Percentiles rank a stretch among this genome's conserved stretches.
Conservation (phyloP, 163 green algal genomes). For the Chlamydomonas reinhardtii region DNA sequence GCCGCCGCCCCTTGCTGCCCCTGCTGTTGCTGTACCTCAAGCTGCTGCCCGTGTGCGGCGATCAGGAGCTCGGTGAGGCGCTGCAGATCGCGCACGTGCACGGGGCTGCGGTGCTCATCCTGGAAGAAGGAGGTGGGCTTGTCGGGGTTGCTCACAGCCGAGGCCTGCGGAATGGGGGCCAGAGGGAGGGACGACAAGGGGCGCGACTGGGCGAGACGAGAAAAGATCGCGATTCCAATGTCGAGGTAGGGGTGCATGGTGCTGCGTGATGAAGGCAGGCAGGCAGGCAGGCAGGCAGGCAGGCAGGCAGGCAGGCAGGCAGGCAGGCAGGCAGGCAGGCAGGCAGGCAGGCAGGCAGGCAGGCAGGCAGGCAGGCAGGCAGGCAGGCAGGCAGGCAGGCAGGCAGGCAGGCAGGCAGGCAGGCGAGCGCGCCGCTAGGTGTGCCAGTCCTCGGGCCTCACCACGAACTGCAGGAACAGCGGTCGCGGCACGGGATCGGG, state of each 20-base stretch:
- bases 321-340: no score
- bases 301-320: no score
- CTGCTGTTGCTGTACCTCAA: background rate
- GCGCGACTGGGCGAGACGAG: no score
- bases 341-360: no score
- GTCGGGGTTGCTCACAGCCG: conserved; percentile 48
- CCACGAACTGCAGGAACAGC: conserved; percentile 89
- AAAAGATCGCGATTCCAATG: background rate
- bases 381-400: no score
- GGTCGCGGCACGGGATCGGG: conserved; percentile 66
- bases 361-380: no score
- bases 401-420: no score
- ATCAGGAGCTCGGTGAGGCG: background rate
- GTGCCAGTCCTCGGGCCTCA: conserved; percentile 20
- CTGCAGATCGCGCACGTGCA: conserved; percentile 59
- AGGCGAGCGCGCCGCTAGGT: no score
- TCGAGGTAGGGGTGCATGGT: no score
- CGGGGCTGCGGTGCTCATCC: conserved; percentile 82
- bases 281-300: no score
- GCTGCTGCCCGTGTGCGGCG: background rate
- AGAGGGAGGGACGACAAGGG: no score
- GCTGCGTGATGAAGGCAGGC: no score
- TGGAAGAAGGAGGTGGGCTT: conserved; percentile 80
- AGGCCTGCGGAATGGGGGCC: conserved; percentile 16
- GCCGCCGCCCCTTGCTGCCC: background rate